phyloP scores from a whole-genome alignment of 768 basidiomycete genomes.

The Termitomyces sp. region DNA sequence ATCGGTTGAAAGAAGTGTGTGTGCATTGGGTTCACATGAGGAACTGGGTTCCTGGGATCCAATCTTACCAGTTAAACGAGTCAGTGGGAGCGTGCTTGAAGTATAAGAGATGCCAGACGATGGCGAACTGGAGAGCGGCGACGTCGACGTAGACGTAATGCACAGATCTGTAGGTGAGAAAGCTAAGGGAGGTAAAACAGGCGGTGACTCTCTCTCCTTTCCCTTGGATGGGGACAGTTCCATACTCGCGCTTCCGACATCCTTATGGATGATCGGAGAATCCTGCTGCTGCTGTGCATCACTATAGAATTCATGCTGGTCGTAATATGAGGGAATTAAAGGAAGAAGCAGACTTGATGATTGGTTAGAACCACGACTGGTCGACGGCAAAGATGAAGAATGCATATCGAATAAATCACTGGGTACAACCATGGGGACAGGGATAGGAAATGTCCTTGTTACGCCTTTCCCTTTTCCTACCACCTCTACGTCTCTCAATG shows the following conservation, averaged over 20 bases:
- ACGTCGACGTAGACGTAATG: slow-evolving; percentile 33
- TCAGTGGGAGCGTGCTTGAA: slow-evolving; percentile 14
- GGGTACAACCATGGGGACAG: slow-evolving; percentile 21
- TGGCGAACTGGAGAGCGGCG: slow-evolving; percentile 28
- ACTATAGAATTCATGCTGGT: slow-evolving; percentile 3
- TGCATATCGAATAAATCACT: slow-evolving; percentile 37
- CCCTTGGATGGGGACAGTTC: slow-evolving; percentile 31
- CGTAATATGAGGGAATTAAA: slow-evolving; percentile 19
- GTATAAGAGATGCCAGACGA: slow-evolving; percentile 33
- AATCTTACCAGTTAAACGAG: slow-evolving; percentile 6
- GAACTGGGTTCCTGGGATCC: neutral
- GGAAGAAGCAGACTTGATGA: slow-evolving; percentile 20
- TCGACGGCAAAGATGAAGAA: slow-evolving; percentile 16
- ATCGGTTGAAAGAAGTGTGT: slow-evolving; percentile 19
- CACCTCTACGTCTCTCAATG: slow-evolving; percentile 7
- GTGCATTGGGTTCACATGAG: slow-evolving; percentile 9
- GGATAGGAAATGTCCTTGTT: slow-evolving; percentile 49
- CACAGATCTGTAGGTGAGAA: slow-evolving; percentile 52
- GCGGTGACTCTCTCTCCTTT: slow-evolving; percentile 60
- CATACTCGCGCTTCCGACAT: slow-evolving; percentile 1
- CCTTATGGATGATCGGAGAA: slow-evolving; percentile 9
- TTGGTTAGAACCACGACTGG: slow-evolving; percentile 16
- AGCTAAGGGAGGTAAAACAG: slow-evolving; percentile 60
- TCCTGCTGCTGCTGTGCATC: slow-evolving; percentile 11
- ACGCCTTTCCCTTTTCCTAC: slow-evolving; percentile 51